Evolutionary conservation across 2,329 filamentous ascomycete genomes (phyloP), one percentile per base, ranked within the genome.

Genomic region (Colletotrichum sp.): DNA sequence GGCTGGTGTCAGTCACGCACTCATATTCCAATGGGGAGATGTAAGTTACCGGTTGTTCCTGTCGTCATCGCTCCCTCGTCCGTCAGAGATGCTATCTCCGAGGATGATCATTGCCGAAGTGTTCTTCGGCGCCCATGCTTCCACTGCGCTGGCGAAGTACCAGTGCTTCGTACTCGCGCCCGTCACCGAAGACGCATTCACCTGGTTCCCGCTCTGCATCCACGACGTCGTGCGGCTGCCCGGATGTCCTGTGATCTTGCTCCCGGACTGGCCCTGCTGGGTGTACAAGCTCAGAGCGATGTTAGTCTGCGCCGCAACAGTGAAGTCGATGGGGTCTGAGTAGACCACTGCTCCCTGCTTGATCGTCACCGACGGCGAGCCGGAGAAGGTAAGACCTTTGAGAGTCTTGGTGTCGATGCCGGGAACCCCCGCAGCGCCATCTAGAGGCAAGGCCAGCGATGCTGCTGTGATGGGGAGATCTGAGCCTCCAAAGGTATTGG

Each of bases 21-120:
- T 21, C 6, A 21, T 9, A 5, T 5, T 32, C n/a, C 10, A n/a
- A n/a, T 3, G 5, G 6, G 69, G n/a, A 14, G 26, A 16, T 38
- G 28, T 61, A 3, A 18, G 78, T 21, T 77, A 87, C 85, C 89
- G 88, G 78, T 92, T 89, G 81, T 94, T 93, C 21, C 82, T 83
- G 79, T 94, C 88, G 18, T 89, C 90, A 16, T 86, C 88, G 79
- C 90, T 92, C n/a, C 91, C 91, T 28, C 91, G 87, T 2, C 92
- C 92, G 78, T 94, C 92, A 0, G 92, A 93, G 79, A 94, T 93
- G 78, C 90, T 92, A 78, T 95, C 89, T 2, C 91, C 89, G 58
- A 95, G 84, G 59, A 93, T 86, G 14, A 89, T 83, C 52, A 92
- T 83, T 5, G 87, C 85, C 71, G 87, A 81, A 12, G 85, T 79